Base-by-base conservation (phyloP, 78 protist genomes). In the Guillardia theta region DNA sequence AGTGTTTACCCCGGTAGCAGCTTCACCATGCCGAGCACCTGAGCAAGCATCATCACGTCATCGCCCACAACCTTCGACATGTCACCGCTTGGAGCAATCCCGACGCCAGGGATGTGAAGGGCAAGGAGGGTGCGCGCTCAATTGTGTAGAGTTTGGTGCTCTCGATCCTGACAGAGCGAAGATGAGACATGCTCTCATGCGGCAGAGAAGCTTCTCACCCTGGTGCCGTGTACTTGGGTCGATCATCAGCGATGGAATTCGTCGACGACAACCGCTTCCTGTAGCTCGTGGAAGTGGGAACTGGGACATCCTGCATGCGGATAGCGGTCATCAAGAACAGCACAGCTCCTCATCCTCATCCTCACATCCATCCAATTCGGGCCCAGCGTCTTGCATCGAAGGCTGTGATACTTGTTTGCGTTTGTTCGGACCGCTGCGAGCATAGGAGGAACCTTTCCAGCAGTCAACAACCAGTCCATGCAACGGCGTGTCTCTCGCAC, bases 361-460 rank as follows among this genome's bases (percentile, higher is more conserved):
- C n/a, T n/a, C n/a, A n/a, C n/a, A n/a, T 70, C 83, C 45, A 70
- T 33, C 83, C 83, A 70, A 24, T 70, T 24, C 45, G 9, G 36
- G 83, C 83, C 83, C 27, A 70, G 83, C 41, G 83, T 70, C 36
- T 24, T 33, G 83, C 41, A 70, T 22, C 83, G 33, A 43, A 70
- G 83, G 46, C 21, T 24, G 83, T 70, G 33, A 43, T 70, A 70
- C 83, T 70, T 70, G 83, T 70, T 70, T 12, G 83, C 83, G 83
- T 70, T 70, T 12, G 83, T 70, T 36, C 83, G 83, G 46, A 70
- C 83, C 6, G 83, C 83, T 24, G 83, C 83, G n/a, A 70, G 83
- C 83, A 70, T 70, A 15, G 83, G 83, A 36, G 83, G 83, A 53
- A 53, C 62, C 62, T 53, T 12, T 53, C n/a, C n/a, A n/a, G n/a